Conservation (phyloP, 805 yeast species). For the Cyberlindnera nakhonratchasimensis region DNA sequence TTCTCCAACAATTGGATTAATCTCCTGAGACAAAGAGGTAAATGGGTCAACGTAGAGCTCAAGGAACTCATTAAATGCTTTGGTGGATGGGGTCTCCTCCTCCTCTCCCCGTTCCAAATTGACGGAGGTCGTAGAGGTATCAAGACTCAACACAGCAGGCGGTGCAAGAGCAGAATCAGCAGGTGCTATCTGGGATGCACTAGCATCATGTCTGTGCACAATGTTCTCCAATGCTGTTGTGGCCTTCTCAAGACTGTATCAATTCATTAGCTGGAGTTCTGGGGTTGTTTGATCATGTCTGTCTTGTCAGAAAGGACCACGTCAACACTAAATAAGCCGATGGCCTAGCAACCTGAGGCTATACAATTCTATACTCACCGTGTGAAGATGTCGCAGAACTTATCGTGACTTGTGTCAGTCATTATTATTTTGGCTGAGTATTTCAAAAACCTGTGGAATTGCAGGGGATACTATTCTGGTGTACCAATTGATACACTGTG, state of each 20-base stretch:
- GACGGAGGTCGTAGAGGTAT: constrained; percentile 11
- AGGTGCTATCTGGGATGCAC: too few species aligned
- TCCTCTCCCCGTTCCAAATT: constrained; percentile 16
- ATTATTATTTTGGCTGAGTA: constrained; percentile 1
- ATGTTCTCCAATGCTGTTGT: constrained; percentile 27
- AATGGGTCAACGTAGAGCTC: constrained; percentile 56
- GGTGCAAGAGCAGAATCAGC: constrained; percentile 3
- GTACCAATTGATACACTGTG: too few species aligned
- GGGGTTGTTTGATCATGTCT: too few species aligned
- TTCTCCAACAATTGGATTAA: constrained; percentile 57
- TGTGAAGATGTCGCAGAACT: constrained; percentile 17
- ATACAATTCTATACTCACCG: constrained; percentile 23
- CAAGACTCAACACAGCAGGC: constrained; percentile 12
- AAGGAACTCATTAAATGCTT: constrained; percentile 54
- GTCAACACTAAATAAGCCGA: too few species aligned
- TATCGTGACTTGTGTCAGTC: constrained; percentile 19
- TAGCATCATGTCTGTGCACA: constrained; percentile 20
- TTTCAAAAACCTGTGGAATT: too few species aligned
- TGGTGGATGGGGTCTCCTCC: constrained; percentile 36
- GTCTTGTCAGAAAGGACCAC: too few species aligned
- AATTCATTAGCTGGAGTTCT: too few species aligned
- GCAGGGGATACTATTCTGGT: too few species aligned
- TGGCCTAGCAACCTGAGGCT: too few species aligned
- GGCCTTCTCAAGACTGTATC: constrained; percentile 27
- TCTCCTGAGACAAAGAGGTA: constrained; percentile 45